phyloP scores from a whole-genome alignment of 176 grass and related monocot genomes.

The Chloris gayana region DNA sequence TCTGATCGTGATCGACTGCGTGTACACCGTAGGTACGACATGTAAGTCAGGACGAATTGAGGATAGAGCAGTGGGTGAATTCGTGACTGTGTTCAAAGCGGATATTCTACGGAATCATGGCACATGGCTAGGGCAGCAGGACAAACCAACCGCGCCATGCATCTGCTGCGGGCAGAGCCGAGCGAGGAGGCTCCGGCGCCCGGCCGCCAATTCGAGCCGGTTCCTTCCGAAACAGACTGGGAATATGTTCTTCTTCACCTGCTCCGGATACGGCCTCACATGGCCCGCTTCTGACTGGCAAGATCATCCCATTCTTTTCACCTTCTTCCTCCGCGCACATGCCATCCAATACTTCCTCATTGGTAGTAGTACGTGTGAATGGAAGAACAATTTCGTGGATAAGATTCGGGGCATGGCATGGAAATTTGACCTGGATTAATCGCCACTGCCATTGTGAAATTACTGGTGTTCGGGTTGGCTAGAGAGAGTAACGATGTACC shows the following conservation, averaged over 20 bases:
- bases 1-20: no score
- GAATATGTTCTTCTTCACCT: constrained; percentile 17
- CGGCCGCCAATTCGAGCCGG: not conserved
- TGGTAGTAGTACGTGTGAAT: not conserved
- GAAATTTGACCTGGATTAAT: not conserved
- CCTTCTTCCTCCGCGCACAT: not conserved
- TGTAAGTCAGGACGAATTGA: not conserved
- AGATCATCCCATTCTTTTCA: not conserved
- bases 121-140: constrained; percentile 12
- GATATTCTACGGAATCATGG: not conserved
- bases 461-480: not conserved
- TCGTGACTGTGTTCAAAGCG: not conserved
- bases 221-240: not conserved
- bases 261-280: constrained; percentile 44
- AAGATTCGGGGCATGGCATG: not conserved
- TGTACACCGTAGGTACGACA: no score
- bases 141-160: not conserved
- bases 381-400: not conserved
- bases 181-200: not conserved
- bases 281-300: not conserved
- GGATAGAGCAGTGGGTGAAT: not conserved
- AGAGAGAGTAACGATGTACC: no score
- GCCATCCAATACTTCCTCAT: not conserved
- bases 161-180: not conserved
- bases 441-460: no score